Evolutionary conservation across 805 yeast genomes (phyloP), one percentile per base, ranked within the genome.

Genomic region (Cyberlindnera maritima): DNA sequence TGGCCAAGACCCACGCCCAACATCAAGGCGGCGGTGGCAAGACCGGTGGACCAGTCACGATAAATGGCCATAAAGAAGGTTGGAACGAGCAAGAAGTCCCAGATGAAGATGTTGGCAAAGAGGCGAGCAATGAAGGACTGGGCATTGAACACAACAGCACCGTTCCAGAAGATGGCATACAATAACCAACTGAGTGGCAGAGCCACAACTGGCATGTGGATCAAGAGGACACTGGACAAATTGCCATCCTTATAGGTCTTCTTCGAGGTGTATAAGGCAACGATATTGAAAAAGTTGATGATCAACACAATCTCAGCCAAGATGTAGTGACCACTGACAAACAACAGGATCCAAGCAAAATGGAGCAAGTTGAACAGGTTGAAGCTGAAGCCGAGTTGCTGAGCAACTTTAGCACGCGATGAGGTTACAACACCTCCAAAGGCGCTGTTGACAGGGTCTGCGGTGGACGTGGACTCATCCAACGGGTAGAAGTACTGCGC

Each of bases 91-190:
- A 88, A 70, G 67, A 85, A 83, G 61, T 80, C 83, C 96, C 96
- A 88, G 59, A 88, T 78, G 53, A 85, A 71, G 29, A 87, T 63
- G 63, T 88, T 87, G 43, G 92, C 88, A 19, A 87, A 50, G 42
- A 88, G 66, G 49, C 95, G 74, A 14, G 88, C 81, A 18, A 77
- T 66, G n/a, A 84, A 63, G 21, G 70, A 63, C 56, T 77, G 75
- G 46, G 76, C 76, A 12, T 57, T 63, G 20, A 57, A 49, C 12
- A 85, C 77, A 25, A 83, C 84, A 2, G 95, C 90, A 39, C 95
- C 95, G 60, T 85, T 85, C 96, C 96, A 88, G 71, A 87, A 85
- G 33, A 88, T 62, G 20, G 81, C 83, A 59, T 81, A 85, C 48
- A 85, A 62, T 32, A 83, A 66, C 96, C 96, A 88, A 28, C 85